Percentiles rank a stretch among this genome's conserved stretches.
phyloP scores from a whole-genome alignment of 1,284 basidiomycete species.

The Cutaneotrichosporon sp. region DNA sequence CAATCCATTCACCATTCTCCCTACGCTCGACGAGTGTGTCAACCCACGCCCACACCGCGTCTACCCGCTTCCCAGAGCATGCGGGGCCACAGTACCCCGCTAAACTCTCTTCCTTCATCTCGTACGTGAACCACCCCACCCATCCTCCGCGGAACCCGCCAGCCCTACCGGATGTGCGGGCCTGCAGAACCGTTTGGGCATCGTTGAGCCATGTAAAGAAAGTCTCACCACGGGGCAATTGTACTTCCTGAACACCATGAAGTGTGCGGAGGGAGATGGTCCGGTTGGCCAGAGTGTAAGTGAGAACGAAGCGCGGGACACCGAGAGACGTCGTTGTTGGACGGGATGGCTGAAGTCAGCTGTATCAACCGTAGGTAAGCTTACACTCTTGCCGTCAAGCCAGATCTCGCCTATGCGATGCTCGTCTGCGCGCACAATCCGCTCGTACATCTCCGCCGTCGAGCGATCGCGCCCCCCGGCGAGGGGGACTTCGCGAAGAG shows the following conservation, averaged over 20 bases:
- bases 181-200: constrained; percentile 24
- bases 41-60: constrained; percentile 49
- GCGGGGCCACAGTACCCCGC: constrained; percentile 30
- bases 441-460: constrained; percentile 48
- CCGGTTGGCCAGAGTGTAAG: constrained; percentile 38
- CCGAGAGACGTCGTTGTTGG: constrained; percentile 44
- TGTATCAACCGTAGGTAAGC: neutral
- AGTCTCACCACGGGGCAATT: constrained; percentile 24
- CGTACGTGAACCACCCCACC: constrained; percentile 55
- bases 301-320: constrained; percentile 38
- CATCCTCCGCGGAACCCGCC: constrained; percentile 51
- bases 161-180: constrained; percentile 1
- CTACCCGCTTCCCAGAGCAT: constrained; percentile 13
- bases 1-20: constrained; percentile 47
- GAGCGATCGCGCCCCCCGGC: constrained; percentile 20
- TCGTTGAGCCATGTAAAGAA: constrained; percentile 46
- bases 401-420: constrained; percentile 50
- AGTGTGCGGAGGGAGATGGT: constrained; percentile 23
- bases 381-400: constrained; percentile 51
- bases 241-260: constrained; percentile 17
- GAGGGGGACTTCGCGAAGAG: constrained; percentile 26
- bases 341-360: constrained; percentile 31
- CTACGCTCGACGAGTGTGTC: constrained; percentile 47
- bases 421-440: constrained; percentile 32
- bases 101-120: constrained; percentile 54